Evolutionary conservation across 768 basidiomycete genomes (phyloP), one percentile per base, ranked within the genome.

Genomic region (Lentinula lateritia): DNA sequence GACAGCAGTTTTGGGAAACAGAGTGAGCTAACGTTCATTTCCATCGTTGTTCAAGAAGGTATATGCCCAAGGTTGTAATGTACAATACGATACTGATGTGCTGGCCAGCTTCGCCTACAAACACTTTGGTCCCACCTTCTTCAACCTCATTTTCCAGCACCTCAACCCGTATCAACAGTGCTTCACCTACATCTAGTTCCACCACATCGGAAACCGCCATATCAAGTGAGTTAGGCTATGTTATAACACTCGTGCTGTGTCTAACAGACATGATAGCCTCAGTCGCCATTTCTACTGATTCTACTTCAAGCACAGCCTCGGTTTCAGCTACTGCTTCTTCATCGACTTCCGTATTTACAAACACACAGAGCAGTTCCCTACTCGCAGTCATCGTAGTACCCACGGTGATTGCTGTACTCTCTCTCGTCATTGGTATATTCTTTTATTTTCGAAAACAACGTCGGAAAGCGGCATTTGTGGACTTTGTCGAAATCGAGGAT

Each of bases 121-220:
- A 20, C 7, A 18, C 43, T 18, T 48, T 16, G 12, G n/a, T 12
- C 46, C 18, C n/a, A 20, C 12, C 46, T 8, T 23, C 46, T 18
- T 5, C 7, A 90, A 93, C 74, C 90, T 88, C 59, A 80, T 97
- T 45, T 95, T 95, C 74, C 66, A 48, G 43, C 28, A 41, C 41
- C n/a, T 28, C 28, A 28, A 4, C 28, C 28, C 28, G 28, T 28
- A 28, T 28, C 28, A 28, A 3, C 28, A 28, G 28, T 28, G 28
- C 28, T 28, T 28, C 3, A 28, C 28, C 28, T 28, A 28, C 28
- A 28, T 28, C 28, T 28, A 28, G 28, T 28, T 28, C 28, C 28
- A 48, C 32, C 28, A 41, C 41, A 18, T 35, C 52, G 20, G 23
- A 9, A 13, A 34, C n/a, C 16, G 10, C 48, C 7, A 35, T 38